These are phyloP conservation scores for Bimuria novae-zelandiae DNA, from an alignment of 2,329 filamentous ascomycete genomes.

Conservation along the genomic window DNA sequence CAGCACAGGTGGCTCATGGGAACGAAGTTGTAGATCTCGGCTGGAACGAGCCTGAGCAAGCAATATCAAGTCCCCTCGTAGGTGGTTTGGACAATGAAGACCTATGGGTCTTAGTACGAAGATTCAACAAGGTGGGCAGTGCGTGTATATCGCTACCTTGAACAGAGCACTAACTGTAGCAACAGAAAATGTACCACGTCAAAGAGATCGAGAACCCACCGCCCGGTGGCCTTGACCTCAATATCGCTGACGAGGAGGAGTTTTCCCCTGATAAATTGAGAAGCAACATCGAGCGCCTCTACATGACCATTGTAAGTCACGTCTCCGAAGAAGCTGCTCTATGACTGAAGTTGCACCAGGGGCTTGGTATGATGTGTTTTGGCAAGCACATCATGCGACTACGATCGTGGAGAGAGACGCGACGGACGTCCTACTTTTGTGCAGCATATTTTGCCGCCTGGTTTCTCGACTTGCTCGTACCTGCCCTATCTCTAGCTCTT, in stretches of 20 bases:
- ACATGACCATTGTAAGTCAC: constrained; percentile 68
- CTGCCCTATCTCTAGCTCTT: constrained; percentile 61
- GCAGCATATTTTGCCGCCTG: constrained; percentile 68
- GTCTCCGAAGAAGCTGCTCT: background rate
- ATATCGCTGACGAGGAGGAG: constrained; percentile 80
- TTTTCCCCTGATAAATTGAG: constrained; percentile 85
- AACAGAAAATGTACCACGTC: constrained; percentile 68
- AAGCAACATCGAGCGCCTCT: constrained; percentile 76
- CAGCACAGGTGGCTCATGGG: constrained; percentile 48
- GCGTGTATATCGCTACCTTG: background rate
- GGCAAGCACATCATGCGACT: constrained; percentile 77
- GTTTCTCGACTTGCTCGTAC: constrained; percentile 72
- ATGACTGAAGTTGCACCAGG: constrained; percentile 26
- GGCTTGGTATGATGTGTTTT: constrained; percentile 67
- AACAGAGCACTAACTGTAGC: background rate
- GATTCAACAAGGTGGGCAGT: constrained; percentile 70
- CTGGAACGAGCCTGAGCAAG: constrained; percentile 66
- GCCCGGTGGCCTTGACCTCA: constrained; percentile 75
- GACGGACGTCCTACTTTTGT: constrained; percentile 70
- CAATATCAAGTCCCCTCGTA: constrained; percentile 65
- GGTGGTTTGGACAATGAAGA: constrained; percentile 73
- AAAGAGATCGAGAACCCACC: constrained; percentile 66
- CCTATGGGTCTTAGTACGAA: constrained; percentile 70
- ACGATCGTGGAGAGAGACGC: constrained; percentile 76
- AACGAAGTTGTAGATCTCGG: constrained; percentile 68